phyloP scores from a whole-genome alignment of 2,329 filamentous ascomycete genomes.

The Colletotrichum abscissum region DNA sequence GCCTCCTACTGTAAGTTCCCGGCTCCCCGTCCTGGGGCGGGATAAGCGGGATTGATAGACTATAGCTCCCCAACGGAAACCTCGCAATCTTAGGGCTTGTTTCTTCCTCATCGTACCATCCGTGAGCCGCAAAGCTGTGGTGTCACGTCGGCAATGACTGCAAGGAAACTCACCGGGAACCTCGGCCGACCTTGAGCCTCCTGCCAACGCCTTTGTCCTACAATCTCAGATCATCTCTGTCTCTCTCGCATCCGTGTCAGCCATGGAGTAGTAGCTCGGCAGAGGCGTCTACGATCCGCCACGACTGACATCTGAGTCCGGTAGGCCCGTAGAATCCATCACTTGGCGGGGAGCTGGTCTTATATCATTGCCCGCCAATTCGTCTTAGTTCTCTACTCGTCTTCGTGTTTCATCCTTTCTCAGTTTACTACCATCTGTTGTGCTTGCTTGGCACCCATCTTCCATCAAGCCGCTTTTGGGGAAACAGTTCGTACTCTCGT shows the following conservation, averaged over 20 bases:
- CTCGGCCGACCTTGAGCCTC: conserved; percentile 10
- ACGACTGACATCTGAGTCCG: neutral
- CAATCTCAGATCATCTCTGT: conserved; percentile 5
- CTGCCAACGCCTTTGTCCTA: conserved; percentile 9
- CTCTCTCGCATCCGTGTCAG: neutral
- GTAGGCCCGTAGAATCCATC: conserved; percentile 10
- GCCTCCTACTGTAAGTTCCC: neutral
- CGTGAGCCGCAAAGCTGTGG: neutral
- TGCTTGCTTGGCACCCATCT: neutral
- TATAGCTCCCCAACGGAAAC: neutral
- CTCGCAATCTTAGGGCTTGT: neutral
- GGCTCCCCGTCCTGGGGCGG: neutral
- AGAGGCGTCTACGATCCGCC: conserved; percentile 1
- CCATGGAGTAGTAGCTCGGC: neutral
- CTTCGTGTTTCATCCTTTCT: conserved; percentile 2
- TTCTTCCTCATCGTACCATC: neutral
- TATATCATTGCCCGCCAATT: neutral
- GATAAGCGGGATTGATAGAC: conserved; percentile 4
- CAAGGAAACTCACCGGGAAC: neutral
- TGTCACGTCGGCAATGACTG: neutral
- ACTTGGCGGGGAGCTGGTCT: neutral
- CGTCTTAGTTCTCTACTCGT: too few species aligned
- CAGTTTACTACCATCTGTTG: neutral
- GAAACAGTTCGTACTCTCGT: neutral
- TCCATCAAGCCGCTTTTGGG: neutral